A percentile compares a stretch with the other conserved stretches of the same genome.
Conservation (phyloP, 106 monocot species). For the Acorus gramineus region DNA sequence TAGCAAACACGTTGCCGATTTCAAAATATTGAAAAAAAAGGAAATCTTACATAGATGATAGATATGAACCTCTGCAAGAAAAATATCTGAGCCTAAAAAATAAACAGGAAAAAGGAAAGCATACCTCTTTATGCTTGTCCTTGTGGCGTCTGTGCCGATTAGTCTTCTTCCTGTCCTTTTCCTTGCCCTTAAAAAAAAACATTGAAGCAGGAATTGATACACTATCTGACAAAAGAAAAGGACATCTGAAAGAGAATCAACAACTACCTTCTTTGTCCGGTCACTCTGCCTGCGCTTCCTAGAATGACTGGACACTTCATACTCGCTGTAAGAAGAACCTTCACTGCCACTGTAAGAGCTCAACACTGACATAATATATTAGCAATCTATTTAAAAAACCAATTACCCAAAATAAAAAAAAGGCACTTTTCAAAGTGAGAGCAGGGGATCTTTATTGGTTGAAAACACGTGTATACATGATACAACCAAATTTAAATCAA, state of each 20-base stretch:
- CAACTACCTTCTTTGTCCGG: slow-evolving; percentile 40
- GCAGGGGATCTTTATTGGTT: no score
- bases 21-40: background rate
- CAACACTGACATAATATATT: no score
- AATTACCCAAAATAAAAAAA: no score
- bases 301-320: slow-evolving; percentile 18
- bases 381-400: no score
- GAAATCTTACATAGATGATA: background rate
- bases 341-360: slow-evolving; percentile 10
- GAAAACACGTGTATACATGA: no score
- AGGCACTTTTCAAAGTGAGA: no score
- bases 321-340: slow-evolving; percentile 45
- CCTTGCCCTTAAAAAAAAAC: slow-evolving; percentile 25
- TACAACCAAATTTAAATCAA: no score
- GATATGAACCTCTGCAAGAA: no score
- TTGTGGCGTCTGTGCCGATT: slow-evolving; percentile 34
- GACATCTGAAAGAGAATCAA: background rate
- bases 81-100: background rate
- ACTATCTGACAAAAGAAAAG: background rate
- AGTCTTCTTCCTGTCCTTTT: slow-evolving; percentile 31
- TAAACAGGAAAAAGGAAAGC: background rate
- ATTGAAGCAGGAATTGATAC: background rate
- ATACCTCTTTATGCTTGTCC: slow-evolving; percentile 46
- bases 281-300: slow-evolving; percentile 41
- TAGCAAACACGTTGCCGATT: no score